These are phyloP conservation scores for Rhododendron mucronatum DNA, from an alignment of 148 eudicot species.

Conservation along the genomic window DNA sequence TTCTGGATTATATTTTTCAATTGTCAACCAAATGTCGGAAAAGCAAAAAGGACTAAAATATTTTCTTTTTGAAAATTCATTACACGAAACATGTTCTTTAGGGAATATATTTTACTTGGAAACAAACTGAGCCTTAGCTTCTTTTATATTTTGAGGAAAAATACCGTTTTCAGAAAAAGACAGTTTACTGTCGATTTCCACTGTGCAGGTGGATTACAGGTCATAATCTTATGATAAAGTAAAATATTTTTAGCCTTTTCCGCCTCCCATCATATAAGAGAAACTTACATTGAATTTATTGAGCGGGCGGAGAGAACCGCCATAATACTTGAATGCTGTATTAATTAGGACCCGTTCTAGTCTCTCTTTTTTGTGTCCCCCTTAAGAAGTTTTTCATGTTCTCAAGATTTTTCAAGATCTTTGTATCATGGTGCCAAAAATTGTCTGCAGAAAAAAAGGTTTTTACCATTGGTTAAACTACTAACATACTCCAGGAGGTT, in stretches of 20 bases:
- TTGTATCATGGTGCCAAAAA: slow-evolving; percentile 4
- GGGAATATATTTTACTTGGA: background rate
- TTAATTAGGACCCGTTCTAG: background rate
- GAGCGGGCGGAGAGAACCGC: background rate
- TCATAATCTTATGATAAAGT: slow-evolving; percentile 49
- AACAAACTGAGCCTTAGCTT: background rate
- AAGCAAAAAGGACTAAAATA: background rate
- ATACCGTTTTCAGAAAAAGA: slow-evolving; percentile 15
- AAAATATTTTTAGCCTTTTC: slow-evolving; percentile 20
- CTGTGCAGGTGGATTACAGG: slow-evolving; percentile 98
- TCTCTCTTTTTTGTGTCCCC: background rate
- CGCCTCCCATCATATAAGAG: slow-evolving; percentile 16
- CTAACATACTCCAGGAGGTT: background rate
- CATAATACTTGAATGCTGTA: slow-evolving; percentile 6
- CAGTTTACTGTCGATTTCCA: slow-evolving; percentile 76
- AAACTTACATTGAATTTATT: slow-evolving; percentile 13
- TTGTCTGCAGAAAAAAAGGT: background rate
- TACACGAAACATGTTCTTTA: background rate
- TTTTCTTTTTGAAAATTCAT: background rate
- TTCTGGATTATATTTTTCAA: background rate
- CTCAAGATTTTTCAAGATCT: background rate
- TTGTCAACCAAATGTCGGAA: background rate
- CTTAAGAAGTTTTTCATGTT: background rate
- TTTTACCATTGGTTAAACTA: background rate
- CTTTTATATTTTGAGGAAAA: slow-evolving; percentile 9